Base-by-base conservation (phyloP, 108 stramenopile genomes). In the Skeletonema marinoi region DNA sequence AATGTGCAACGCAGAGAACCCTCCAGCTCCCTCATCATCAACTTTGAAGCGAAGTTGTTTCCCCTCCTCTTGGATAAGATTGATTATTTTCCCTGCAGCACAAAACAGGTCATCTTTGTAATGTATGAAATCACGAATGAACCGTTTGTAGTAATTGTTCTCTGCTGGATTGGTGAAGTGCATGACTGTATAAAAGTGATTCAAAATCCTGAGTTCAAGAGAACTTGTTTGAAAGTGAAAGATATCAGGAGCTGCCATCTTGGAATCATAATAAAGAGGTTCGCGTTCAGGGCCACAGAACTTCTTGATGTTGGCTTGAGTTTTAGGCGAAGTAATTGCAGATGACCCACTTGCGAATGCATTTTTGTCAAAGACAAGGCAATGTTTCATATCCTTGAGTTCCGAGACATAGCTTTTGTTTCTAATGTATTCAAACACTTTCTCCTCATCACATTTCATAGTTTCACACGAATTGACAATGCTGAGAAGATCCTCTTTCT, bases 31-130 rank as follows among this genome's bases (percentile, higher is more conserved):
- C 31, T 92, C 88, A 46, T 79, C 83, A 46, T 93, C 89, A 17
- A 77, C 39, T 9, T 17, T 60, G 61, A 87, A 85, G 10, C 86
- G 84, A n/a, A 78, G 83, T 50, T 83, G 19, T 30, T 30, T 75
- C 0, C 73, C 91, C 64, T 94, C 89, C 32, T 82, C 58, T 62
- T 91, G 92, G 17, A 97, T 42, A 0, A 85, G 85, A 54, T 85
- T 88, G 38, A 97, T 88, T 64, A 97, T 88, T 70, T 93, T 89
- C 31, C 93, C 96, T 30, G 95, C 97, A 16, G 91, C 90, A 66
- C 97, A 97, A 64, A 87, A 92, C 16, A 97, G 90, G 44, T 86
- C 71, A 73, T 96, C 94, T 46, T 82, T 81, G 83, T 96, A 96
- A 67, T 89, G 89, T 63, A 97, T 78, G 60, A 82, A 90, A 73